Evolutionary conservation across 176 grass and related monocot genomes (phyloP).

Genomic region (Aegilops umbellulata): DNA sequence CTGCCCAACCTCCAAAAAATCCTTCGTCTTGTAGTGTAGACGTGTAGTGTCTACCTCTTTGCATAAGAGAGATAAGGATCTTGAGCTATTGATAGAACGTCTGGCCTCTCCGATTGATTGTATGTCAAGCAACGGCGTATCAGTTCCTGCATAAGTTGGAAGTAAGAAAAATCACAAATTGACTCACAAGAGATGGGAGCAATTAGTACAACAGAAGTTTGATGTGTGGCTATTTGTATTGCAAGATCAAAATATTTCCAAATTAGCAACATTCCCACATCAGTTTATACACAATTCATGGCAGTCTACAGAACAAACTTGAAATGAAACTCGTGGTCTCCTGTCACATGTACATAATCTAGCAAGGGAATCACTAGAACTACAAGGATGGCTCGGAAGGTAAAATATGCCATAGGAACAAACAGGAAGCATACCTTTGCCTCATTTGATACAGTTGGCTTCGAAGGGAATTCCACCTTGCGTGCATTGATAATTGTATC

Average conservation of each 20-base stretch:
- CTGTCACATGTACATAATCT: not conserved
- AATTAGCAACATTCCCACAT: slow-evolving; percentile 6
- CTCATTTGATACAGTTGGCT: slow-evolving; percentile 89
- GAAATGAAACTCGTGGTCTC: slow-evolving; percentile 5
- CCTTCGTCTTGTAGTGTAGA: not conserved
- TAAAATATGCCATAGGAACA: slow-evolving; percentile 12
- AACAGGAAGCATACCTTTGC: slow-evolving; percentile 66
- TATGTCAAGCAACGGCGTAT: slow-evolving; percentile 94
- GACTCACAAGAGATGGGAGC: not conserved
- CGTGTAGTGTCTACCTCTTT: slow-evolving; percentile 57
- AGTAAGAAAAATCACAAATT: not conserved
- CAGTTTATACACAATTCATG: not conserved
- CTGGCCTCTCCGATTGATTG: slow-evolving; percentile 92
- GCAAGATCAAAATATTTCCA: slow-evolving; percentile 11
- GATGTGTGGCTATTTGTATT: not conserved
- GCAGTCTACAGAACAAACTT: not conserved
- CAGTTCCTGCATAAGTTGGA: slow-evolving; percentile 61
- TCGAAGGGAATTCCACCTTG: slow-evolving; percentile 89
- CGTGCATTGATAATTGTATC: slow-evolving; percentile 98
- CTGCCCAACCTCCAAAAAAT: not conserved
- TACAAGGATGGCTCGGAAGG: slow-evolving; percentile 6
- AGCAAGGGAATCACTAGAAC: slow-evolving; percentile 13
- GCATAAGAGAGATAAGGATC: slow-evolving; percentile 93
- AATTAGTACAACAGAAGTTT: not conserved
- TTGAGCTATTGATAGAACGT: slow-evolving; percentile 89